phyloP scores from a whole-genome alignment of 768 basidiomycete genomes.

The Boletus reticuloceps region DNA sequence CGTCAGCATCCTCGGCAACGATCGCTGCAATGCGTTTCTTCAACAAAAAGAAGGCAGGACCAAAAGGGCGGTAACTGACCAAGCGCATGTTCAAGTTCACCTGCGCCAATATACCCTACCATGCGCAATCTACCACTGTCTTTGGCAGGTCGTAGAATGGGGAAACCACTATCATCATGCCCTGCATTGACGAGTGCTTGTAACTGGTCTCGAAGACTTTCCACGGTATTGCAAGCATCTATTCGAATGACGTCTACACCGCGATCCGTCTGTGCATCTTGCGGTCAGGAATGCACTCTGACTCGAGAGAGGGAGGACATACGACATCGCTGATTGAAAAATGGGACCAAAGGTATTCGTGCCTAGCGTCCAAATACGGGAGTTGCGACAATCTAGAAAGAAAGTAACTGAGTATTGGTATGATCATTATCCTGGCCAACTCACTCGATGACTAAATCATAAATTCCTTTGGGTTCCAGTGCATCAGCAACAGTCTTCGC shows the following conservation, averaged over 20 bases:
- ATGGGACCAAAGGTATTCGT: slow-evolving; percentile 84
- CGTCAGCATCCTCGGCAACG: slow-evolving; percentile 71
- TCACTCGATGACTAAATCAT: slow-evolving; percentile 91
- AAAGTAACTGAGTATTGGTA: background rate
- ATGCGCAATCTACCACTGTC: slow-evolving; percentile 53
- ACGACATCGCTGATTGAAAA: slow-evolving; percentile 78
- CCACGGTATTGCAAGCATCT: slow-evolving; percentile 74
- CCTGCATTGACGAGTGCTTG: slow-evolving; percentile 54
- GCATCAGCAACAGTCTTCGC: slow-evolving; percentile 35
- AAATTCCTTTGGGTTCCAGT: slow-evolving; percentile 80
- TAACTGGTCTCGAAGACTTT: slow-evolving; percentile 70
- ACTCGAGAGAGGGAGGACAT: slow-evolving; percentile 27
- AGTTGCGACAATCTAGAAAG: slow-evolving; percentile 65
- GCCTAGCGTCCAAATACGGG: slow-evolving; percentile 90
- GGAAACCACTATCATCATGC: slow-evolving; percentile 81
- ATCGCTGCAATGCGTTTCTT: slow-evolving; percentile 45
- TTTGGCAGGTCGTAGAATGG: slow-evolving; percentile 61
- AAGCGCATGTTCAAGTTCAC: slow-evolving; percentile 92
- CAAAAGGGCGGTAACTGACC: slow-evolving; percentile 44
- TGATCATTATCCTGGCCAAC: background rate
- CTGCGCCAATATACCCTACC: slow-evolving; percentile 88
- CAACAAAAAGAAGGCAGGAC: background rate
- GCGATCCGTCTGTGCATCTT: slow-evolving; percentile 53
- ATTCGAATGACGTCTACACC: slow-evolving; percentile 69
- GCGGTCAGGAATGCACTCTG: background rate